Base-by-base conservation (phyloP, 1,139 yeast genomes). In the Sporopachydermia cereana region DNA sequence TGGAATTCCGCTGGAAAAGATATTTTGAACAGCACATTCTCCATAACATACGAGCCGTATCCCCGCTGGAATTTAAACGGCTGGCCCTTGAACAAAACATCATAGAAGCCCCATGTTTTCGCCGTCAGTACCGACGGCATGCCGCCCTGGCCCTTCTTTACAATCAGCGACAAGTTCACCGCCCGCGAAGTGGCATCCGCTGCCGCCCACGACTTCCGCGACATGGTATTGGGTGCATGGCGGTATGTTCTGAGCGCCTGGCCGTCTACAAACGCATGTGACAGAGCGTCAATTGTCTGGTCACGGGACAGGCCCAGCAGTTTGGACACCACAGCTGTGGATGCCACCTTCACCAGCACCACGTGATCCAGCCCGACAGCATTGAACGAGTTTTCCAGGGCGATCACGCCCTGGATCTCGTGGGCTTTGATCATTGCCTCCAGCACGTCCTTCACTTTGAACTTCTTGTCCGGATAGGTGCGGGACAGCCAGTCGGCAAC, bases 1-100 rank as follows among this genome's bases (percentile, higher is more conserved):
- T 76, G 81, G 61, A 75, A 75, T 57, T 75, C 81, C 22, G 81
- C 81, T n/a, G 80, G 80, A 66, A 69, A 75, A 1, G 79, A 74
- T 50, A 76, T 74, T 62, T 75, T 76, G 62, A 76, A 76, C 45
- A 75, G 57, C 17, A 75, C 74, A 53, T 75, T 75, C 59, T 75
- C 80, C 81, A 75, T 76, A n/a, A 75, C 80, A 54, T 75, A 75
- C 2, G 77, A 70, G 41, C 76, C 77, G 51, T 66, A 74, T 24
- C 56, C 60, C 50, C 78, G 66, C 59, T 75, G 79, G 61, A 76
- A 74, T 53, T 64, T 59, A 61, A 75, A 74, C 42, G 67, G 68
- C 47, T 73, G 54, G 36, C 78, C 77, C 53, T 71, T 67, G 63
- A 74, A 74, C 47, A 74, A 59, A 23, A 74, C 79, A 49, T 76